Percentiles rank a stretch among this genome's conserved stretches.
These are phyloP conservation scores for Boletus rubescentipes DNA, from an alignment of 768 basidiomycete genomes.

Conservation along the genomic window DNA sequence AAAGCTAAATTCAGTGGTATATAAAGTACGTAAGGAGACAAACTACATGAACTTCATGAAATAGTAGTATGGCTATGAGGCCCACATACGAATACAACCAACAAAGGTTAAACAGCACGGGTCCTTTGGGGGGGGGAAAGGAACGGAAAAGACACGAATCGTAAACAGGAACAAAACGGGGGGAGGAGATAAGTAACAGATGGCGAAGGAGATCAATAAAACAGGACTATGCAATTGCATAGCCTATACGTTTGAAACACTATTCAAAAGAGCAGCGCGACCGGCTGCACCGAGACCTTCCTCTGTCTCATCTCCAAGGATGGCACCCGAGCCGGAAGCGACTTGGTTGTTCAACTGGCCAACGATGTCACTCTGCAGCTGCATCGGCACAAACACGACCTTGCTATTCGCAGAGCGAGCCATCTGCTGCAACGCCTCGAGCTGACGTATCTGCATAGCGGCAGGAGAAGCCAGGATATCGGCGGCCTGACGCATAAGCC, in stretches of 20 bases:
- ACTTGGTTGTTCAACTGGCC: constrained; percentile 41
- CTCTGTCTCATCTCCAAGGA: constrained; percentile 21
- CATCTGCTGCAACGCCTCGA: constrained; percentile 96
- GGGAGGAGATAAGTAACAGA: background rate
- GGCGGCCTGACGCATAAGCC: constrained; percentile 95
- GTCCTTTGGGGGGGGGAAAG: background rate
- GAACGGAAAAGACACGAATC: background rate
- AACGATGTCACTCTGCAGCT: constrained; percentile 72
- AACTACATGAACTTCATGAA: background rate
- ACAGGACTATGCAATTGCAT: background rate
- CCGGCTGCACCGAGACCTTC: constrained; percentile 26
- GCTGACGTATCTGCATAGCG: constrained; percentile 97
- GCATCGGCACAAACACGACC: constrained; percentile 94
- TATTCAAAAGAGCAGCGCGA: constrained; percentile 27
- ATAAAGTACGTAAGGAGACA: constrained; percentile 4
- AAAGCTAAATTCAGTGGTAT: constrained; percentile 10
- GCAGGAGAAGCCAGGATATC: constrained; percentile 93
- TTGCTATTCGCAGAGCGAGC: constrained; percentile 86
- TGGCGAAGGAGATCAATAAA: background rate
- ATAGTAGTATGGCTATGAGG: background rate
- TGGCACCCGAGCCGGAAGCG: constrained; percentile 22
- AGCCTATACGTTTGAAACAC: constrained; percentile 25
- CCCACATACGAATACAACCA: constrained; percentile 16
- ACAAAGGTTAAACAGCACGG: background rate
- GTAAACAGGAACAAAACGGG: background rate